These are phyloP conservation scores for Schizothecium vesticola DNA, from an alignment of 495 filamentous ascomycete genomes.

Conservation along the genomic window DNA sequence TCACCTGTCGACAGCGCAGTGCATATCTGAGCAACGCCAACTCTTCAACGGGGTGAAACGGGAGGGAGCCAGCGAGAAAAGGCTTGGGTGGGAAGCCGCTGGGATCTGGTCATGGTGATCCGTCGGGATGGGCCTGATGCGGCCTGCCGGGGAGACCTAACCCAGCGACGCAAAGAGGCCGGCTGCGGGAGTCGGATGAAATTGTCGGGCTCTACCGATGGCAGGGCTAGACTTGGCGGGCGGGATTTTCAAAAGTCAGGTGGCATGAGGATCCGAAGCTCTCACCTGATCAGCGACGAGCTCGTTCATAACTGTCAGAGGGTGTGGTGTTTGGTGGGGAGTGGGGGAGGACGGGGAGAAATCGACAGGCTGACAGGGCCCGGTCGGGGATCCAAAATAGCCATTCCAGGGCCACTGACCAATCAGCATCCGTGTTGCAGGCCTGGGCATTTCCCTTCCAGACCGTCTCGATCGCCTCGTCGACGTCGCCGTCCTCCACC, in stretches of 20 bases:
- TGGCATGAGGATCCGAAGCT: not conserved
- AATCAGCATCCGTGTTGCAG: conserved; percentile 18
- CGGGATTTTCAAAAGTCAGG: not conserved
- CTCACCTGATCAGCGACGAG: not conserved
- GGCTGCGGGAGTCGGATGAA: not conserved
- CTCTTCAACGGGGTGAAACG: not conserved
- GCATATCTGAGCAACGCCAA: not conserved
- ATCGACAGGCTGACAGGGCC: not conserved
- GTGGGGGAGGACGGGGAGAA: not conserved
- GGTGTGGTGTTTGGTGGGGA: not conserved
- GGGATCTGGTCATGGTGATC: not conserved
- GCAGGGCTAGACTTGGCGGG: not conserved
- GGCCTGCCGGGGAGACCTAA: not conserved
- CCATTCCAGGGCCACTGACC: conserved; percentile 7
- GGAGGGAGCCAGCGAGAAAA: not conserved
- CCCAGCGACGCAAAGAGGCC: not conserved
- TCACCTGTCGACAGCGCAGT: not conserved
- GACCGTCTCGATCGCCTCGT: conserved; percentile 13
- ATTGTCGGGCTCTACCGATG: not conserved
- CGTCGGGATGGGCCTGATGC: not conserved
- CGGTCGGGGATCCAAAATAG: conserved; percentile 21
- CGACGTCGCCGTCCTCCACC: conserved; percentile 11
- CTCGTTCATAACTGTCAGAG: not conserved
- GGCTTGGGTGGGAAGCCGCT: not conserved
- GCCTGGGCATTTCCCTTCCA: conserved; percentile 12